Percentiles rank a stretch among this genome's conserved stretches.
Evolutionary conservation across 805 yeast species (phyloP).

Genomic region (Teunomyces pallodes): DNA sequence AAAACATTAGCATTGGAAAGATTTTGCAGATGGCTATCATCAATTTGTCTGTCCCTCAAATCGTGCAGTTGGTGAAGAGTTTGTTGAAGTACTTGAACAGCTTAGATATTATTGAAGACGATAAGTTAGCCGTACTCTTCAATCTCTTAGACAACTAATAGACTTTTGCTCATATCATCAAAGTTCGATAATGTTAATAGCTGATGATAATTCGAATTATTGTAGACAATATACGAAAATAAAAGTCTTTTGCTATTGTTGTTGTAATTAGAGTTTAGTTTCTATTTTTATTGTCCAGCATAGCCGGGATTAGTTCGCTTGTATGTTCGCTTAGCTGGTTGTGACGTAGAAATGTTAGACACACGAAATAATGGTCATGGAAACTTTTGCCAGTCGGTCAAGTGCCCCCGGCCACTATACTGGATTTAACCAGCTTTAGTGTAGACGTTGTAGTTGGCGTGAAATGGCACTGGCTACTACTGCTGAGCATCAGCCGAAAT

Average conservation of each 20-base stretch:
- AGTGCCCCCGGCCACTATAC: too few relatives aligned
- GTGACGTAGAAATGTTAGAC: neutral
- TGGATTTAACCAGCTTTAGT: neutral
- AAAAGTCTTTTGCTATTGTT: neutral
- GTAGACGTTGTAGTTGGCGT: neutral
- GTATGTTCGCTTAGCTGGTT: neutral
- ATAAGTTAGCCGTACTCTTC: constrained; percentile 25
- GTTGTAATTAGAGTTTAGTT: too few relatives aligned
- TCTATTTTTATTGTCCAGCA: too few relatives aligned
- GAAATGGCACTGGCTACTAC: neutral
- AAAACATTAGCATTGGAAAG: constrained; percentile 68
- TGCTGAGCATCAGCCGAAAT: neutral
- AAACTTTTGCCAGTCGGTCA: too few relatives aligned
- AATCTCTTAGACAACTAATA: constrained; percentile 26
- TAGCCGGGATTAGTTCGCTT: neutral
- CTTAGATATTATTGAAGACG: constrained; percentile 27
- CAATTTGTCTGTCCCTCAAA: constrained; percentile 64
- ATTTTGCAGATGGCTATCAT: constrained; percentile 73
- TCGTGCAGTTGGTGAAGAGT: constrained; percentile 57
- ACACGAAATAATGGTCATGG: too few relatives aligned
- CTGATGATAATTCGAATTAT: neutral
- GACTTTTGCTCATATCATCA: neutral
- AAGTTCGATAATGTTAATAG: neutral
- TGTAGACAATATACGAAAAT: neutral
- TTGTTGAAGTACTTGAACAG: constrained; percentile 53